Evolutionary conservation across 2,329 filamentous ascomycete species (phyloP).

Genomic region (Capronia coronata): DNA sequence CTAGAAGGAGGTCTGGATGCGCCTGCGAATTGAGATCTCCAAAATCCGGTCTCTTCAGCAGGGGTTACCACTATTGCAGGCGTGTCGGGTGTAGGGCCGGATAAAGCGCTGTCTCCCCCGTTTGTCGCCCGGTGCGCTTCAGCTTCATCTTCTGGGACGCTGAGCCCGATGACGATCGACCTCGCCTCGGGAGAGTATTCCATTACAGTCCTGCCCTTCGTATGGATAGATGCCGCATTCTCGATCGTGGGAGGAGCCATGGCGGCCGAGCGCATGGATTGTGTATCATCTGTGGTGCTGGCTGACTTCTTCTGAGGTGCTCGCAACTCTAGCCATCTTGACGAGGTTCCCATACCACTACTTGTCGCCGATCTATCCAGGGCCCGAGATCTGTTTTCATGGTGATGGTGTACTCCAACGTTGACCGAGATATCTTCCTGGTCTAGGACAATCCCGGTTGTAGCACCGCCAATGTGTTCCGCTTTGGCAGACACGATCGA

Average conservation of each 20-base stretch:
- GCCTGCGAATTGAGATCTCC: slow-evolving; percentile 28
- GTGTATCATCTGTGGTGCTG: background rate
- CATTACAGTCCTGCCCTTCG: background rate
- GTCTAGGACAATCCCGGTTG: background rate
- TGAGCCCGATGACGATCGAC: slow-evolving; percentile 43
- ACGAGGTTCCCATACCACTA: slow-evolving; percentile 7
- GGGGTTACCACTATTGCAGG: slow-evolving; percentile 44
- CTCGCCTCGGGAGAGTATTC: slow-evolving; percentile 40
- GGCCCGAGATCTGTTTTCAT: background rate
- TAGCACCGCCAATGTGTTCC: slow-evolving; percentile 15
- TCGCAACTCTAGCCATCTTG: slow-evolving; percentile 13
- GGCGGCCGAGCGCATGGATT: background rate
- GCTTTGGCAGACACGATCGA: slow-evolving; percentile 25
- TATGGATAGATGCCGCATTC: background rate
- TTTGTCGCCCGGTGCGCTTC: slow-evolving; percentile 19
- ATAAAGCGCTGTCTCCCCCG: slow-evolving; percentile 29
- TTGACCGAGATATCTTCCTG: background rate
- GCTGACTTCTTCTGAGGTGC: slow-evolving; percentile 8
- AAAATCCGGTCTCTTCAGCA: slow-evolving; percentile 37
- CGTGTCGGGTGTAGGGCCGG: slow-evolving; percentile 36
- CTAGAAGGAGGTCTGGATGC: slow-evolving; percentile 35
- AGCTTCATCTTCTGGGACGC: slow-evolving; percentile 35
- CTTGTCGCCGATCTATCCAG: slow-evolving; percentile 1
- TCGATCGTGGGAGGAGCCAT: background rate
- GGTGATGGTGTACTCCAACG: background rate